Evolutionary conservation across 495 filamentous ascomycete genomes (phyloP).

Genomic region (Achaetomiella virescens): DNA sequence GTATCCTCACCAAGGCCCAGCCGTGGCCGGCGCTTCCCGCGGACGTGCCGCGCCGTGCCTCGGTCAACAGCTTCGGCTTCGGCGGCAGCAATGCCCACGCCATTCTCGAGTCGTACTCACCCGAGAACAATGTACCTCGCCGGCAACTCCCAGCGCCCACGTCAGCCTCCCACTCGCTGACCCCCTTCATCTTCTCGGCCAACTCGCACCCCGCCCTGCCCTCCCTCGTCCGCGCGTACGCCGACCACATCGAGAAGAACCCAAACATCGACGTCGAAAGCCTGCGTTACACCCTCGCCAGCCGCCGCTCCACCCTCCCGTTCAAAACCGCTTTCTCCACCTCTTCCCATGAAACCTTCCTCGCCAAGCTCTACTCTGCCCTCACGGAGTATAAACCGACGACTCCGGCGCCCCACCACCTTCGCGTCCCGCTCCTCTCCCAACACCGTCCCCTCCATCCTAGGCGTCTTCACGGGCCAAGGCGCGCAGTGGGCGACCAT

Average conservation of each 20-base stretch:
- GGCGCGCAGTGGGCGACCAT: conserved; percentile 47
- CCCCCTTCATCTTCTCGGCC: neutral
- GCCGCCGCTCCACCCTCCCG: no score
- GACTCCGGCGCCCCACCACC: no score
- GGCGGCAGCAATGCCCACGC: conserved; percentile 38
- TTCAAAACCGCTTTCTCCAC: no score
- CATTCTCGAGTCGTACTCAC: conserved; percentile 31
- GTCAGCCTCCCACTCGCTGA: neutral
- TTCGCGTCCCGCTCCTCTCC: no score
- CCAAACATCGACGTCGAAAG: neutral
- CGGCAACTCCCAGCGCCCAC: neutral
- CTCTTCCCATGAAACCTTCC: neutral
- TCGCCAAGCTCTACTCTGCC: neutral
- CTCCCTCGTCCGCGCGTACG: no score
- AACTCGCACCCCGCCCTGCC: no score
- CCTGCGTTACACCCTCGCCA: neutral
- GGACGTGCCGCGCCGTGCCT: conserved; percentile 11
- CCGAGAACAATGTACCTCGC: conserved; percentile 5
- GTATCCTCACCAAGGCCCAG: no score
- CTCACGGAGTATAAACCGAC: no score
- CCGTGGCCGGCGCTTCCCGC: no score
- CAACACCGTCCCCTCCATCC: conserved; percentile 2
- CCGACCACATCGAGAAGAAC: no score
- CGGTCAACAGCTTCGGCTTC: conserved; percentile 40
- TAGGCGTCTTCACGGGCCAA: conserved; percentile 34